phyloP scores from a whole-genome alignment of 2,329 filamentous ascomycete species.

The Plenodomus lindquistii region DNA sequence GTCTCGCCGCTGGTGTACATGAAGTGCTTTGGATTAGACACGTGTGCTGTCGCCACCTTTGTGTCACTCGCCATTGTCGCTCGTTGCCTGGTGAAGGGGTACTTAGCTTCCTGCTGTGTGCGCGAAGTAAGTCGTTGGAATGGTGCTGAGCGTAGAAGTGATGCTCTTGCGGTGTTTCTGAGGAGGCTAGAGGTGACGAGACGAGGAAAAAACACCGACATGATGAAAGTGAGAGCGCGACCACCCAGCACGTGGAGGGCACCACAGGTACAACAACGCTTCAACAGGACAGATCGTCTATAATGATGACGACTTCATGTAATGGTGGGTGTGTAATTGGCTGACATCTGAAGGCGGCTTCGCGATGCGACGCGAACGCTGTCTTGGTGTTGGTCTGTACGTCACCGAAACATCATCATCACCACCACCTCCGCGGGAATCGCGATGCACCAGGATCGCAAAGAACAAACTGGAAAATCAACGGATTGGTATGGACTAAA shows the following conservation, averaged over 20 bases:
- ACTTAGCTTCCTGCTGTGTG: conserved; percentile 1
- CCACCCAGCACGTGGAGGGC: conserved; percentile 9
- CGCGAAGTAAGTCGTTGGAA: conserved; percentile 2
- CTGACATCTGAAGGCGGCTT: neutral
- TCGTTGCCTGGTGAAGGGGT: conserved; percentile 5
- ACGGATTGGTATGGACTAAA: too few relatives aligned
- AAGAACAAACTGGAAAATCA: too few relatives aligned
- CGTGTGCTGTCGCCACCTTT: conserved; percentile 9
- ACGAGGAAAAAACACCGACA: conserved; percentile 19
- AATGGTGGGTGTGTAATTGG: conserved; percentile 13
- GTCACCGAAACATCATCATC: too few relatives aligned
- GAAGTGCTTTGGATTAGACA: conserved; percentile 37
- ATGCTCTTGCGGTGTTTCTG: conserved; percentile 4
- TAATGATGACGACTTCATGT: conserved; percentile 19
- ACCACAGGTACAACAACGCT: conserved; percentile 3
- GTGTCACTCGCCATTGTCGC: conserved; percentile 16
- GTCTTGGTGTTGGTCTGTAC: neutral
- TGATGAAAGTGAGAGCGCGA: conserved; percentile 1
- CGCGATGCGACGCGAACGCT: neutral
- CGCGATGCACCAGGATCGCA: too few relatives aligned
- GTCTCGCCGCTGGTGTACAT: conserved; percentile 55
- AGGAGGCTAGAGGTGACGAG: conserved; percentile 8
- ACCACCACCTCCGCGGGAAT: neutral
- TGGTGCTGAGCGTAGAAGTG: conserved; percentile 2
- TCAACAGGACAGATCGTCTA: conserved; percentile 3